phyloP scores from a whole-genome alignment of 2,329 filamentous ascomycete species.

The Neonectria hederae region DNA sequence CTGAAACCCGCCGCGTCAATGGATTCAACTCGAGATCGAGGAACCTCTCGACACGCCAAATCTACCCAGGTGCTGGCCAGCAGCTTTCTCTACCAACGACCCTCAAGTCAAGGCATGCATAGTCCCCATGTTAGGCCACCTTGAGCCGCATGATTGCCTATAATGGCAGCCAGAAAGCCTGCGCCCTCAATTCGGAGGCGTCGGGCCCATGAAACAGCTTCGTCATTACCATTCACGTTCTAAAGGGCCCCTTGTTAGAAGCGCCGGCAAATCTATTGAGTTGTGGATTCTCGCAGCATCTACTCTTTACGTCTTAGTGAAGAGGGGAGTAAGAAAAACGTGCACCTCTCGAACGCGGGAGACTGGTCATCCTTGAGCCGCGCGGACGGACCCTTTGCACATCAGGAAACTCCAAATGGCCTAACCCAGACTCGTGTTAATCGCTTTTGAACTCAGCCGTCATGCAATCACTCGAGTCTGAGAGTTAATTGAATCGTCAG shows the following conservation, averaged over 20 bases:
- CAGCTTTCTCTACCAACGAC: constrained; percentile 19
- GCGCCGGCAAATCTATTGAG: background rate
- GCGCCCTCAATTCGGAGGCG: constrained; percentile 21
- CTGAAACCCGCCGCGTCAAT: constrained; percentile 39
- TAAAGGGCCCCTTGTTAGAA: background rate
- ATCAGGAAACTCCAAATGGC: constrained; percentile 22
- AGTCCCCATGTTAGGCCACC: constrained; percentile 18
- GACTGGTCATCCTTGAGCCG: constrained; percentile 4
- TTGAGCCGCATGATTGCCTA: constrained; percentile 19
- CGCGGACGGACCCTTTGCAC: background rate
- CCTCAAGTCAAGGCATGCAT: constrained; percentile 15
- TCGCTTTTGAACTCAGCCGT: constrained; percentile 9
- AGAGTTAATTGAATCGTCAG: background rate
- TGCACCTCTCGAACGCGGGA: constrained; percentile 16
- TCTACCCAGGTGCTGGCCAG: constrained; percentile 19
- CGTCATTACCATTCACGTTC: constrained; percentile 5
- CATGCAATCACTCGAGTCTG: background rate
- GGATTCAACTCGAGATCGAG: constrained; percentile 32
- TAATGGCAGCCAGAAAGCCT: constrained; percentile 21
- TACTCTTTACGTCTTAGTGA: background rate
- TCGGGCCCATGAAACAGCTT: constrained; percentile 4
- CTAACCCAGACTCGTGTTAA: constrained; percentile 13
- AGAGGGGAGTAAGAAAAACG: background rate
- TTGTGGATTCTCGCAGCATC: background rate
- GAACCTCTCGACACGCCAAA: constrained; percentile 19